These are phyloP conservation scores for Colletotrichum cordylinicola DNA, from an alignment of 2,329 filamentous ascomycete species.

Conservation along the genomic window DNA sequence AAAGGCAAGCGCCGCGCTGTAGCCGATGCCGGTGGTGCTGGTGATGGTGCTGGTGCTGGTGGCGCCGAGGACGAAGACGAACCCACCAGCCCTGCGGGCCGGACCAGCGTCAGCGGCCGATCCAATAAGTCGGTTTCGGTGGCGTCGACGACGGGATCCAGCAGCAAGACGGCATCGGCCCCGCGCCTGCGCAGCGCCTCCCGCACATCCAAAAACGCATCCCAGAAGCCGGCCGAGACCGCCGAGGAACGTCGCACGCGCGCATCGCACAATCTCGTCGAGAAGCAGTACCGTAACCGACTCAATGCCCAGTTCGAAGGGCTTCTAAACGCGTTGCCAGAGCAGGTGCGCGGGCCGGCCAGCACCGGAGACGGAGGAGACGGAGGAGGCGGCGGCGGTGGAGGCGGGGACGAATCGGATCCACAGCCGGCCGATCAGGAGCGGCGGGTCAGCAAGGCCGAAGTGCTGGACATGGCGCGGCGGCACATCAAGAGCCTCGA, in stretches of 20 bases:
- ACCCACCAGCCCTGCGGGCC: slow-evolving; percentile 11
- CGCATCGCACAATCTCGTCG: slow-evolving; percentile 37
- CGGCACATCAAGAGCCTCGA: slow-evolving; percentile 37
- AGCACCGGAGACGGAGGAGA: neutral
- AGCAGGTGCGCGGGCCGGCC: slow-evolving; percentile 21
- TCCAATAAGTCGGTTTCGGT: slow-evolving; percentile 5
- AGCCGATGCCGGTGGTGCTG: neutral
- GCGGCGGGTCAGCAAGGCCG: slow-evolving; percentile 38
- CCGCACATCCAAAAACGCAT: slow-evolving; percentile 34
- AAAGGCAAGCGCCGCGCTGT: slow-evolving; percentile 17
- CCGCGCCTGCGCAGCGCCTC: slow-evolving; percentile 33
- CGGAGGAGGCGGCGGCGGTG: neutral
- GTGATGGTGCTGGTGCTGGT: neutral
- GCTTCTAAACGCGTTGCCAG: slow-evolving; percentile 31
- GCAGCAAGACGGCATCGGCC: slow-evolving; percentile 14
- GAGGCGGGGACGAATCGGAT: slow-evolving; percentile 10
- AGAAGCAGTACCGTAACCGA: slow-evolving; percentile 38
- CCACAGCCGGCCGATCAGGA: slow-evolving; percentile 26
- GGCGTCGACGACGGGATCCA: slow-evolving; percentile 4
- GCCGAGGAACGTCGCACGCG: slow-evolving; percentile 32
- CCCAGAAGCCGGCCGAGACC: slow-evolving; percentile 28
- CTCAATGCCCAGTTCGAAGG: slow-evolving; percentile 37
- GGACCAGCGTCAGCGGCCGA: slow-evolving; percentile 8
- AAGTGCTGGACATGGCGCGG: slow-evolving; percentile 40
- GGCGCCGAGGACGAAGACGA: neutral